phyloP scores from a whole-genome alignment of 176 grass and related monocot species.

The Microstegium vimineum region DNA sequence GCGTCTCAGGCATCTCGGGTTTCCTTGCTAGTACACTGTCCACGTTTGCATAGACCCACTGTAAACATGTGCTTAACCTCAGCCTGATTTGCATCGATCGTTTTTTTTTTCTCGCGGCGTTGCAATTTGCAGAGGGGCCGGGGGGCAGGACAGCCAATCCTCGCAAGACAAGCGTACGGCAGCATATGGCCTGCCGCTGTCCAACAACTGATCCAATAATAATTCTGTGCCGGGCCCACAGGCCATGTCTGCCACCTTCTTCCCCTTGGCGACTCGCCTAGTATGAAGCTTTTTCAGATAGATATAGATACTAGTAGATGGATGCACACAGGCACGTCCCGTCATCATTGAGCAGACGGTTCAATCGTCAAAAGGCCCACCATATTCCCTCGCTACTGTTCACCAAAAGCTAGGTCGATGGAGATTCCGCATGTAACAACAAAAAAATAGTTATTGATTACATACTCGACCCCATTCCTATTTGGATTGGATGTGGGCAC shows the following conservation, averaged over 20 bases:
- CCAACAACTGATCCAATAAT: conserved; percentile 30
- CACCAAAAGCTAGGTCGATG: conserved; percentile 6
- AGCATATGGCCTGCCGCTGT: not conserved
- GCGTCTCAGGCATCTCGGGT: too few species aligned
- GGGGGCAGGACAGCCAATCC: conserved; percentile 17
- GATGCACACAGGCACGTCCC: not conserved
- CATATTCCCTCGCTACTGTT: conserved; percentile 18
- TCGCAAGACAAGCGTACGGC: conserved; percentile 22
- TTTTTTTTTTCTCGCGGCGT: too few species aligned
- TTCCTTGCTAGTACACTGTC: too few species aligned
- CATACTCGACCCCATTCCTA: not conserved
- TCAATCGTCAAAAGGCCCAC: conserved; percentile 14
- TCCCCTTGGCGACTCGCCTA: not conserved
- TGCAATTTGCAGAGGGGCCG: not conserved
- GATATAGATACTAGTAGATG: not conserved
- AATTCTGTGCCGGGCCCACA: not conserved
- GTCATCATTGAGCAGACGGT: not conserved
- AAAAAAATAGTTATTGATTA: conserved; percentile 5
- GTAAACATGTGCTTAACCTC: too few species aligned
- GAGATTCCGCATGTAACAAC: conserved; percentile 19
- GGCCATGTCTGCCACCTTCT: conserved; percentile 14
- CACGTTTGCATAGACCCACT: too few species aligned
- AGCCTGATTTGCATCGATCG: not conserved
- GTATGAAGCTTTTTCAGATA: conserved; percentile 16
- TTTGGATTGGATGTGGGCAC: not conserved